These are phyloP conservation scores for Penicillium parvum DNA, from an alignment of 495 filamentous ascomycete species.

Conservation along the genomic window DNA sequence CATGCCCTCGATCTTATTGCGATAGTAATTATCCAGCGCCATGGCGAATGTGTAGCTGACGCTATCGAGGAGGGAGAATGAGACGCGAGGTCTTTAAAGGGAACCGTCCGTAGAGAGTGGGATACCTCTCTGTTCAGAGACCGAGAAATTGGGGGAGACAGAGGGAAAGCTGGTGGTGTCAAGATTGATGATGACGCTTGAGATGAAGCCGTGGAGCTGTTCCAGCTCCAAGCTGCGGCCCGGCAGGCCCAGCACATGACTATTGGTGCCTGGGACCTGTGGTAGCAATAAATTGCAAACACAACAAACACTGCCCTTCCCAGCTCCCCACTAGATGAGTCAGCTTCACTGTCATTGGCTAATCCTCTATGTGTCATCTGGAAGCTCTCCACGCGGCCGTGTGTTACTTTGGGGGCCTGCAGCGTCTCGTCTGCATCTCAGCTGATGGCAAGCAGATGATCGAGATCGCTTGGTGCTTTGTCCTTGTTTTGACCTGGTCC, in stretches of 20 bases:
- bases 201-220: slow-evolving; percentile 11
- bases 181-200: slow-evolving; percentile 7
- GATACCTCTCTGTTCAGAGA: neutral
- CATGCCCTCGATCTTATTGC: slow-evolving; percentile 99
- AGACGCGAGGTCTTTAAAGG: slow-evolving; percentile 5
- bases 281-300: neutral
- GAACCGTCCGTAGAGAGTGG: neutral
- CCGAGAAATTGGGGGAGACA: neutral
- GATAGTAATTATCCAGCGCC: slow-evolving; percentile 98
- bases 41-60: slow-evolving; percentile 51
- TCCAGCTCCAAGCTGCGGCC: slow-evolving; percentile 21
- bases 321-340: slow-evolving; percentile 18
- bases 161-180: neutral
- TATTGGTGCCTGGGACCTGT: slow-evolving; percentile 4
- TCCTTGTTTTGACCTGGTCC: neutral
- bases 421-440: slow-evolving; percentile 9
- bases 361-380: slow-evolving; percentile 12
- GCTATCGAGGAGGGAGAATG: slow-evolving; percentile 19
- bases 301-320: neutral
- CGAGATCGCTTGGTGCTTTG: neutral
- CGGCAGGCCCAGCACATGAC: slow-evolving; percentile 10
- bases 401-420: slow-evolving; percentile 5
- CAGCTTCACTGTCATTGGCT: slow-evolving; percentile 11
- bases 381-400: slow-evolving; percentile 16
- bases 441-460: slow-evolving; percentile 14